Evolutionary conservation across 441 rosid genomes (phyloP).

Genomic region (Eruca vesicaria): DNA sequence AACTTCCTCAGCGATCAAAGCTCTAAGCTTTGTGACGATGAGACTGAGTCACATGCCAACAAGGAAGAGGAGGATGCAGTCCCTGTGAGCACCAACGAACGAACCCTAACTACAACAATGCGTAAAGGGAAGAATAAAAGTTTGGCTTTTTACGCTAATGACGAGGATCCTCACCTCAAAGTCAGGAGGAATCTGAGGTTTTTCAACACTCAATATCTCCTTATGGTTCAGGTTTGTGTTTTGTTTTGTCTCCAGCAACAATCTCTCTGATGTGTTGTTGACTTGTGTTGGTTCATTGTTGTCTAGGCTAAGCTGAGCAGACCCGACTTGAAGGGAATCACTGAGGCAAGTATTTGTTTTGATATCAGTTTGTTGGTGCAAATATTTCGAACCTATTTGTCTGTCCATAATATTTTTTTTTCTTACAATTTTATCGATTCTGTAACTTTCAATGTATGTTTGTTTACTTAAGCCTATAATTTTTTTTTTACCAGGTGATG

Average conservation of each 20-base stretch:
- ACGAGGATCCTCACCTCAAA: conserved; percentile 50
- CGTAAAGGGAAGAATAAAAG: background rate
- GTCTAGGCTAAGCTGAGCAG: conserved; percentile 44
- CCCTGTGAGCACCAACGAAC: background rate
- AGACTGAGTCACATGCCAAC: background rate
- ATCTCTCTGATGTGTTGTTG: background rate
- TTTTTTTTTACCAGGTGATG: conserved; percentile 48
- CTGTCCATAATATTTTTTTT: background rate
- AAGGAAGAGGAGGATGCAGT: background rate
- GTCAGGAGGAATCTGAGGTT: conserved; percentile 68
- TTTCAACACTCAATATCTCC: conserved; percentile 84
- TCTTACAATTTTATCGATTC: background rate
- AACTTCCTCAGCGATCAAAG: conserved; percentile 32
- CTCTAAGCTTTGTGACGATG: background rate
- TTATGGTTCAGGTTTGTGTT: conserved; percentile 63
- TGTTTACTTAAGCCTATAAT: background rate
- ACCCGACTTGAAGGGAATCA: conserved; percentile 78
- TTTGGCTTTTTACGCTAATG: background rate
- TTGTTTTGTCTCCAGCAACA: background rate
- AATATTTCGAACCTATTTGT: background rate
- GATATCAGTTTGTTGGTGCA: background rate
- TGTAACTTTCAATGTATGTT: background rate
- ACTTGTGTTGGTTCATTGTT: conserved; percentile 4
- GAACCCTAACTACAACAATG: background rate
- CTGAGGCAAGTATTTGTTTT: conserved; percentile 53